A percentile compares a stretch with the other conserved stretches of the same genome.
phyloP scores from a whole-genome alignment of 306 rosid species.

The Dryas alaskensis region DNA sequence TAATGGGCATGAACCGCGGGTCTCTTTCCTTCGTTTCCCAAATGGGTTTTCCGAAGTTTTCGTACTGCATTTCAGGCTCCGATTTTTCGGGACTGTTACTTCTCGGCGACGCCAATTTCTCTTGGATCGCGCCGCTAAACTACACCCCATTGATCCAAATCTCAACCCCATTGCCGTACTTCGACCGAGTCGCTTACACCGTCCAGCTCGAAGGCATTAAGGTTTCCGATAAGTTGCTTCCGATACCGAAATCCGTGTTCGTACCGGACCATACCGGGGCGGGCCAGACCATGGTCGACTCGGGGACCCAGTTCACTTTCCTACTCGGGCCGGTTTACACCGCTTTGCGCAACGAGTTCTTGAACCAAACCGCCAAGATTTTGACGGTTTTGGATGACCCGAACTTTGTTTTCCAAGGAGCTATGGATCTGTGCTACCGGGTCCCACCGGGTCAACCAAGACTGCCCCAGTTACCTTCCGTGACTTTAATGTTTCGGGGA shows the following conservation, averaged over 20 bases:
- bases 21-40: slow-evolving; percentile 70
- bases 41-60: slow-evolving; percentile 61
- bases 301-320: slow-evolving; percentile 85
- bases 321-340: slow-evolving; percentile 69
- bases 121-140: slow-evolving; percentile 52
- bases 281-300: slow-evolving; percentile 86
- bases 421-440: slow-evolving; percentile 71
- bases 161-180: slow-evolving; percentile 66
- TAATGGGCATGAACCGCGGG: slow-evolving; percentile 89
- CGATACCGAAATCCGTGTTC: slow-evolving; percentile 34
- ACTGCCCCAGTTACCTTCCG: slow-evolving; percentile 48
- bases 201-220: slow-evolving; percentile 55
- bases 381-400: slow-evolving; percentile 51
- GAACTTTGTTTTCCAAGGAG: slow-evolving; percentile 64
- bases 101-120: slow-evolving; percentile 59
- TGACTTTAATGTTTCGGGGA: slow-evolving; percentile 62
- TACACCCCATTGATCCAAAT: slow-evolving; percentile 65
- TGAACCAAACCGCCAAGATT: slow-evolving; percentile 39
- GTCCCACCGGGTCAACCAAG: slow-evolving; percentile 34
- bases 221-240: slow-evolving; percentile 45
- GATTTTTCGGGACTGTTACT: slow-evolving; percentile 66
- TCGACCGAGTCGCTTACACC: slow-evolving; percentile 73
- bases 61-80: slow-evolving; percentile 75
- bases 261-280: slow-evolving; percentile 85
- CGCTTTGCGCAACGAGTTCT: slow-evolving; percentile 45